Evolutionary conservation across 495 filamentous ascomycete genomes (phyloP), one percentile per base, ranked within the genome.

Genomic region (Penicillium lividum): DNA sequence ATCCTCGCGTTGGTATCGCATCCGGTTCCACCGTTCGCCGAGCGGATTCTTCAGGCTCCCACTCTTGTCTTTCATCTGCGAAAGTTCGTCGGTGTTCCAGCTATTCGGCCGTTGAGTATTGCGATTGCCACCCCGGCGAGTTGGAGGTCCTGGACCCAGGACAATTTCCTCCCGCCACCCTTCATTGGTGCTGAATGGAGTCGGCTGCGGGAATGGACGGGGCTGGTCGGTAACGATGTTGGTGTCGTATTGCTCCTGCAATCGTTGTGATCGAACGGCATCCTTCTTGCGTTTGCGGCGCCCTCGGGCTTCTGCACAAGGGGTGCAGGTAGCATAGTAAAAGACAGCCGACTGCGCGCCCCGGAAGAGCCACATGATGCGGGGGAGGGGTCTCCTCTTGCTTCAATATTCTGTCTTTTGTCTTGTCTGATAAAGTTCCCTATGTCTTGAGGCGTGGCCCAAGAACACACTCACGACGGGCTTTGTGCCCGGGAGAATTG

Each of bases 91-190:
- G 15, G 73, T 78, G 73, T 59, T 77, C 81, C 69, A 88, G 61
- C 62, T 83, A 71, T 71, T 83, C 67, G 62, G 68, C 33, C 70
- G 66, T 57, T 80, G 75, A 38, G 77, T 82, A 42, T 69, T 69
- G 38, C 75, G 78, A 51, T 75, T 73, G 28, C 78, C 77, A 45
- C 76, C 81, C 51, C 82, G 80, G 28, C 79, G 75, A 60, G 84
- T 84, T 30, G 86, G 82, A 36, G 90, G 82, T 0, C 85, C 85
- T 6, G 92, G 92, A 0, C 92, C 92, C 70, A 92, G 74, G 45
- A 75, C 74, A 51, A 96, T 92, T 73, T 97, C 92, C 60, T 93
- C 90, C 7, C 73, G 72, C 92, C 92, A 97, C 71, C 89, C 90
- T 46, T 85, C 85, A 64, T 97, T 97, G 30, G 90, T 94, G 50